Conservation (phyloP, 2,329 filamentous ascomycete species). For the Trichoderma gracile region DNA sequence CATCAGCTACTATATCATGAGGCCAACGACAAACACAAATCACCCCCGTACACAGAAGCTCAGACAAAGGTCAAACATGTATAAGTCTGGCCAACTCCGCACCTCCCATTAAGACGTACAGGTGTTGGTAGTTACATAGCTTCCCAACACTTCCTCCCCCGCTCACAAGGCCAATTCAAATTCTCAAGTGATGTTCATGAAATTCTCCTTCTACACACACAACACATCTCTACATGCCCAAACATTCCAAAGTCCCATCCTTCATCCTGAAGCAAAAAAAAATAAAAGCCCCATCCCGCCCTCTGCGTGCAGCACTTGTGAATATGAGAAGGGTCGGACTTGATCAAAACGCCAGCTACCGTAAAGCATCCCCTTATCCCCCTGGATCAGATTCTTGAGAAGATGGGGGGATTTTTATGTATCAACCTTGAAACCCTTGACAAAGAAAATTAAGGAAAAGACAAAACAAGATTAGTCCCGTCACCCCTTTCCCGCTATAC, state of each 20-base stretch:
- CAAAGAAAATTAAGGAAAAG: not conserved
- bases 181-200: too few species aligned
- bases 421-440: slow-evolving; percentile 24
- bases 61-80: not conserved
- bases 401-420: slow-evolving; percentile 14
- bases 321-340: not conserved
- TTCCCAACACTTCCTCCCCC: too few species aligned
- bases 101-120: not conserved
- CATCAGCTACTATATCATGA: not conserved
- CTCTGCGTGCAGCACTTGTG: too few species aligned
- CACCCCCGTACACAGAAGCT: too few species aligned
- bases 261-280: too few species aligned
- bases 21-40: not conserved
- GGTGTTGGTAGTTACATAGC: not conserved
- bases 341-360: slow-evolving; percentile 15
- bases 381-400: slow-evolving; percentile 1
- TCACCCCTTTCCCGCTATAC: not conserved
- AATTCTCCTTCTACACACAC: too few species aligned
- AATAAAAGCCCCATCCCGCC: too few species aligned
- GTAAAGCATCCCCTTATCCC: not conserved
- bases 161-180: too few species aligned
- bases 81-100: not conserved
- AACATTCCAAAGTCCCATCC: too few species aligned
- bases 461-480: not conserved
- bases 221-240: too few species aligned